Evolutionary conservation across 352 stramenopile genomes (phyloP).

Genomic region (Aphanomyces invadans): DNA sequence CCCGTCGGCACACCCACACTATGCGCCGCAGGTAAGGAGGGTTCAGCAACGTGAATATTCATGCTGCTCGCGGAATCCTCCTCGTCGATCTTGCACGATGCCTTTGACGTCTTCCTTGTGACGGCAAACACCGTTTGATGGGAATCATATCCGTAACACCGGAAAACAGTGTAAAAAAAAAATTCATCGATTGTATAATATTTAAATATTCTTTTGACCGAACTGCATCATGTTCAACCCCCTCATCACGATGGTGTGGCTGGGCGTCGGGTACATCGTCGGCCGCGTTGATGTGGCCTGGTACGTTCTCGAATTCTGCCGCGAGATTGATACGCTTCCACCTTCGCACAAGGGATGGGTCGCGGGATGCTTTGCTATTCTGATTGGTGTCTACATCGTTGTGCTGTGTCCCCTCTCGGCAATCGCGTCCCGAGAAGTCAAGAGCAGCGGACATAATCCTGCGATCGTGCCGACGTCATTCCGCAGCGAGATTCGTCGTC

Average conservation of each 20-base stretch:
- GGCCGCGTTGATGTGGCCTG: constrained; percentile 19
- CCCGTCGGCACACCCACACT: too few species aligned
- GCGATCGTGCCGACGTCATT: constrained; percentile 50
- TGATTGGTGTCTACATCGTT: constrained; percentile 58
- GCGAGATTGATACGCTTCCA: constrained; percentile 12
- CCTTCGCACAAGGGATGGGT: constrained; percentile 21
- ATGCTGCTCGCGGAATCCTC: too few species aligned
- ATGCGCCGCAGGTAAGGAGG: too few species aligned
- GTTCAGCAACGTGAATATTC: too few species aligned
- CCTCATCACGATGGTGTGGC: constrained; percentile 12
- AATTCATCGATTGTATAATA: too few species aligned
- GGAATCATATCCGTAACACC: too few species aligned
- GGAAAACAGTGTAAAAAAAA: too few species aligned
- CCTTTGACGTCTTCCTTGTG: too few species aligned
- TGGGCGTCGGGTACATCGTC: constrained; percentile 19
- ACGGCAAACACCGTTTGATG: too few species aligned
- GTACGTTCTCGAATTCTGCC: constrained; percentile 9
- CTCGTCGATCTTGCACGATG: too few species aligned
- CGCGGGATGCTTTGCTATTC: constrained; percentile 26
- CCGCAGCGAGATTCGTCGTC: constrained; percentile 63
- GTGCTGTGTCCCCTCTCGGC: constrained; percentile 41
- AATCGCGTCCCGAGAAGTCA: constrained; percentile 29
- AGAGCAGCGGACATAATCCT: constrained; percentile 12
- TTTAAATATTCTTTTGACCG: too few species aligned
- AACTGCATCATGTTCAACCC: constrained; percentile 22